Conservation (phyloP, 371 early-diverging fungal species). For the Saksenaea vasiformis region DNA sequence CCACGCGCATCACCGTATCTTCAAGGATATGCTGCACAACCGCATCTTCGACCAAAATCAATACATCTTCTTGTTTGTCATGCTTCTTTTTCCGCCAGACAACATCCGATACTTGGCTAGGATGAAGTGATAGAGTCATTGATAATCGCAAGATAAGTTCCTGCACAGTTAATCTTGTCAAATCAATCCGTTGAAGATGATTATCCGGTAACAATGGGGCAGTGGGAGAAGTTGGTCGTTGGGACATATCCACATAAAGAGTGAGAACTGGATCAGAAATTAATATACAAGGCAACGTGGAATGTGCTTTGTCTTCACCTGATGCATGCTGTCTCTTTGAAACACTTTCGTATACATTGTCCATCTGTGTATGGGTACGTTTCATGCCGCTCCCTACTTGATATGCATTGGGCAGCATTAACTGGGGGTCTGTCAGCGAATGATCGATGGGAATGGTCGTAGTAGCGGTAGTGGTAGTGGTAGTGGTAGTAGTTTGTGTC, state of each 20-base stretch:
- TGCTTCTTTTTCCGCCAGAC: background rate
- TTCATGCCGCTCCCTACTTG: background rate
- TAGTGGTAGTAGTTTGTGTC: background rate
- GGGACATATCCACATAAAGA: background rate
- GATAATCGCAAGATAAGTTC: background rate
- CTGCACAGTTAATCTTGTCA: background rate
- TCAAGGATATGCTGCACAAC: conserved; percentile 12
- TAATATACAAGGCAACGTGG: background rate
- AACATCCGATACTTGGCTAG: background rate
- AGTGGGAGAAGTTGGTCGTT: background rate
- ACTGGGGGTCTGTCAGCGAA: background rate
- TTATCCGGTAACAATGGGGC: background rate
- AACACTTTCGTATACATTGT: background rate
- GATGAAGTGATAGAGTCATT: background rate
- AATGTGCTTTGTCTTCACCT: background rate
- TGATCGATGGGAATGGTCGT: background rate
- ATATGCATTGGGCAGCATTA: background rate
- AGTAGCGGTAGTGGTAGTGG: too few relatives aligned
- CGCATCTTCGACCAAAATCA: conserved; percentile 18
- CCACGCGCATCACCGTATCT: conserved; percentile 11
- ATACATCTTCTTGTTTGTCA: background rate
- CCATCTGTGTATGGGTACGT: background rate
- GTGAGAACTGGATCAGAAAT: background rate
- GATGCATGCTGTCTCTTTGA: background rate
- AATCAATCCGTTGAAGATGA: background rate